Evolutionary conservation across 2,329 filamentous ascomycete genomes (phyloP), one percentile per base, ranked within the genome.

Genomic region (Trichoderma breve): DNA sequence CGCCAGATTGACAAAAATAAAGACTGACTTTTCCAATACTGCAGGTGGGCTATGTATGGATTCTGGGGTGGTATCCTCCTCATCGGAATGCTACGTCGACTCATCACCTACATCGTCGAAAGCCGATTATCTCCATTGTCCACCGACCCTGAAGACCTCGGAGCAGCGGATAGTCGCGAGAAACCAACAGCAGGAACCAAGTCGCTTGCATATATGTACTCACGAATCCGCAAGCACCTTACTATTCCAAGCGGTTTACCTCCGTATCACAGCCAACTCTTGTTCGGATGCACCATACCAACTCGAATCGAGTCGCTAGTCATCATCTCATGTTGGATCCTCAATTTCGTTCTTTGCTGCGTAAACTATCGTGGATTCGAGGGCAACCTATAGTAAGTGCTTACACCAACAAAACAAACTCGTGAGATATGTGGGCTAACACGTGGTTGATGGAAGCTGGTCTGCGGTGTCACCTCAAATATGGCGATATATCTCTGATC

Each of bases 281-380:
- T 60, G n/a, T 68, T 60, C n/a, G 65, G 65, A 24, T 68, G 65
- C 26, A 68, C 53, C 26, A 68, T 68, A 60, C 65, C 65, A 24
- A 68, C 65, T 5, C 65, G 65, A 2, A 30, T 68, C 1, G 65
- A 68, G 32, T 11, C 21, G 5, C 30, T 68, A 12, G 34, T 60
- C 2, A 47, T 68, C 4, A 1, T 57, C 12, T 68, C 65, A 30
- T 68, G 58, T n/a, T 68, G 65, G 65, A 3, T 68, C 34, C 18
- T 68, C 36, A 68, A 36, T 32, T 68, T 68, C 14, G 26, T 68
- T n/a, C 65, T 68, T 18, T 68, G 65, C 12, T 68, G 51, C 12
- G 65, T 68, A 1, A 68, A 60, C 34, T 68, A 68, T 18, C 65
- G 65, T 18, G 34, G 15, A 18, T 68, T 68, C 34, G 21, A 68